Evolutionary conservation across 2,329 filamentous ascomycete species (phyloP), one percentile per base, ranked within the genome.

Genomic region (Arachnopeziza araneosa): DNA sequence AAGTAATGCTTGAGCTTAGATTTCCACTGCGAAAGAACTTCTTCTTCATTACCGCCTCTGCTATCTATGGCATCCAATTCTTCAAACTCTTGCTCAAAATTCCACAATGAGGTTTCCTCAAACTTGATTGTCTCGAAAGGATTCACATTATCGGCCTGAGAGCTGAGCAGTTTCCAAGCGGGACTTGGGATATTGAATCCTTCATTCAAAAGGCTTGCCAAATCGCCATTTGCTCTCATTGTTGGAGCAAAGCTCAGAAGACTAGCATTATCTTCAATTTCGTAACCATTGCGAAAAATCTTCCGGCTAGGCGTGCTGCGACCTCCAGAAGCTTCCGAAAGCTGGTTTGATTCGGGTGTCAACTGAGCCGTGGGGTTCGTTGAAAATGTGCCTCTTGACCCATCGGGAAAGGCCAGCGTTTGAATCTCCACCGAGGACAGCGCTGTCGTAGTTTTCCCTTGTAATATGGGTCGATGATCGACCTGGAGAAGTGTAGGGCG

Each of bases 1-100:
- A 99, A 85, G 74, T 96, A 99, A 75, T 99, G 95, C 75, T 99
- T 99, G 64, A 93, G 81, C 77, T 98, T 98, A 48, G 89, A 85
- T 72, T 92, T 95, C 93, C 93, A 99, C 64, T 86, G 80, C 19
- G 79, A 77, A 50, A 96, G 79, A 24, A 76, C 72, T 36, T 74
- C 72, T 53, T 75, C 73, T 78, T 88, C 82, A 64, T 86, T 84
- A 2, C 77, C 76, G 7, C 78, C 79, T 60, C 81, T 78, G 24
- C 74, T 72, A 50, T 78, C 75, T 53, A 82, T 80, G 7, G 86
- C 83, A 0, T 86, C 87, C 50, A 96, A 80, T 24, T 85, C 78
- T 61, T 92, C 87, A 67, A 97, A 96, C 72, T 98, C 93, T 63
- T 79, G 77, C 50, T 85, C 79, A 66, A 97, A 96, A 14, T 85